These are phyloP conservation scores for Isatis lusitanica DNA, from an alignment of 441 rosid genomes.

Conservation along the genomic window DNA sequence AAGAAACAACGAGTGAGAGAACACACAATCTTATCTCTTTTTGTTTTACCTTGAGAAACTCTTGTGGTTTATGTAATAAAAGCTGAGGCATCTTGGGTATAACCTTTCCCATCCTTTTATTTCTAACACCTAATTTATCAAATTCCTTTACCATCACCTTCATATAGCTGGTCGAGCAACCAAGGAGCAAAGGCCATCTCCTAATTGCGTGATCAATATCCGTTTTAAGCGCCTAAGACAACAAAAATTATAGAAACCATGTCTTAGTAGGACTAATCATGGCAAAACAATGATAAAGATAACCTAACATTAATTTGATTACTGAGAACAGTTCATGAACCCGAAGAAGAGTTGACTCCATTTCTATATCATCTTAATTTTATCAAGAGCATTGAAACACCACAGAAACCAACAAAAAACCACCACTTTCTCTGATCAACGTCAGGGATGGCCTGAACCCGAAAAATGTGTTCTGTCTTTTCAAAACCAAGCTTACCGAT, in stretches of 20 bases:
- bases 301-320: neutral
- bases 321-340: neutral
- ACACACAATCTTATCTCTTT: neutral
- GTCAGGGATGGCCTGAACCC: neutral
- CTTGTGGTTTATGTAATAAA: conserved; percentile 69
- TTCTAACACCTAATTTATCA: conserved; percentile 50
- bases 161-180: conserved; percentile 70
- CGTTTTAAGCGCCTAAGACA: conserved; percentile 60
- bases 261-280: conserved; percentile 1
- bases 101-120: conserved; percentile 67
- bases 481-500: conserved; percentile 48
- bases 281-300: neutral
- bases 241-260: neutral
- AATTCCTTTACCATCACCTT: conserved; percentile 60
- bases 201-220: conserved; percentile 59
- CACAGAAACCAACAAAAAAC: neutral
- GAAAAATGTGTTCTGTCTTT: neutral
- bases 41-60: conserved; percentile 54
- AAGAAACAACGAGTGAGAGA: neutral
- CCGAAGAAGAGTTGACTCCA: neutral
- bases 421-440: neutral
- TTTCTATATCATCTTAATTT: neutral
- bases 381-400: neutral
- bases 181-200: conserved; percentile 81
- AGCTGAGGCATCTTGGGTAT: conserved; percentile 84